Conservation (phyloP, 2,329 filamentous ascomycete species). For the Pestalotiopsis sp. region DNA sequence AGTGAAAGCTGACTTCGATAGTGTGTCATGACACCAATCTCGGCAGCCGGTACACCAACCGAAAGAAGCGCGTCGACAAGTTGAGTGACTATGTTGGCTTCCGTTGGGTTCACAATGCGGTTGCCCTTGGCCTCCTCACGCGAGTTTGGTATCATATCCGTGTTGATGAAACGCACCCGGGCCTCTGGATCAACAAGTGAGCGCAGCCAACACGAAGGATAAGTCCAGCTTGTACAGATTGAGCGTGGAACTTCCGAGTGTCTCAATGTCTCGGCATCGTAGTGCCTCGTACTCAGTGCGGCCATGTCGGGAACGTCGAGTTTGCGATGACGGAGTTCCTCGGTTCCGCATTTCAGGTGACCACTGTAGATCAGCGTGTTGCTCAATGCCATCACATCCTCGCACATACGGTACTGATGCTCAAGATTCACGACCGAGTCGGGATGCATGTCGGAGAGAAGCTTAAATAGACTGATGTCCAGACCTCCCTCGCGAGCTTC, state of each 20-base stretch:
- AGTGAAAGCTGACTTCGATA: constrained; percentile 91
- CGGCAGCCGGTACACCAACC: constrained; percentile 71
- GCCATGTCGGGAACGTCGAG: constrained; percentile 70
- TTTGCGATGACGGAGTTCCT: constrained; percentile 69
- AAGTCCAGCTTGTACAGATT: constrained; percentile 57
- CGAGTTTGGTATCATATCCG: constrained; percentile 70
- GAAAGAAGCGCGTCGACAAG: constrained; percentile 79
- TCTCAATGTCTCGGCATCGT: constrained; percentile 50
- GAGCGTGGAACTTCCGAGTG: constrained; percentile 43
- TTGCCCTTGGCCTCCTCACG: constrained; percentile 79
- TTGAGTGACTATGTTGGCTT: constrained; percentile 77
- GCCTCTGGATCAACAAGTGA: constrained; percentile 69
- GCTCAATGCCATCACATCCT: constrained; percentile 92
- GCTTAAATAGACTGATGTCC: constrained; percentile 91
- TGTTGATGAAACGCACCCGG: constrained; percentile 88
- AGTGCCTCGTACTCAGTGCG: constrained; percentile 62
- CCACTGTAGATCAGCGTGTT: constrained; percentile 95
- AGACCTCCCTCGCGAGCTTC: constrained; percentile 83
- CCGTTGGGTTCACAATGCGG: constrained; percentile 85
- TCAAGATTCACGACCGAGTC: constrained; percentile 87
- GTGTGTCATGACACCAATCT: constrained; percentile 95
- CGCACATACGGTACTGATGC: constrained; percentile 98
- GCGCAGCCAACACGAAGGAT: constrained; percentile 72
- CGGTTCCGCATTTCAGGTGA: constrained; percentile 83
- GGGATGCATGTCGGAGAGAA: constrained; percentile 87